Evolutionary conservation across 1,284 basidiomycete genomes (phyloP).

Genomic region (Ganoderma sinense): DNA sequence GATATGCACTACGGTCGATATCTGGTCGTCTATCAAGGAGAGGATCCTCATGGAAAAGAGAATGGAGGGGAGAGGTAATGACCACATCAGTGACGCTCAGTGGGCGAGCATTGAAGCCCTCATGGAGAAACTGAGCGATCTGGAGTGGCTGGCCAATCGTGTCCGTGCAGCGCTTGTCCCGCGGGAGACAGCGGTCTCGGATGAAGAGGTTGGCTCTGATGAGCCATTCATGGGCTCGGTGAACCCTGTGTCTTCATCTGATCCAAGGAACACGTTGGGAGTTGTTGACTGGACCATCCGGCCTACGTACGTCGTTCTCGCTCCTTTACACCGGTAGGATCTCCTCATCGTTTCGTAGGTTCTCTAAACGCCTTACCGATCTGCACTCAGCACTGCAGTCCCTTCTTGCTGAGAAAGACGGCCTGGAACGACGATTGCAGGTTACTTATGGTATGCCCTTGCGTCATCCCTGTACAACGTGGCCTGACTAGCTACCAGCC

Average conservation of each 20-base stretch:
- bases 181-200: conserved; percentile 24
- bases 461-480: conserved; percentile 5
- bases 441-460: conserved; percentile 55
- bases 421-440: conserved; percentile 64
- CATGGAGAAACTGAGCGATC: conserved; percentile 59
- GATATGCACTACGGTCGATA: conserved; percentile 66
- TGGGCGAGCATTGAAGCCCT: conserved; percentile 67
- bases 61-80: conserved; percentile 54
- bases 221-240: neutral
- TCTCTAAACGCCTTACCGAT: conserved; percentile 62
- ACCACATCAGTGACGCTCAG: conserved; percentile 44
- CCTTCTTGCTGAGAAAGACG: conserved; percentile 54
- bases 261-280: conserved; percentile 29
- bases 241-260: conserved; percentile 26
- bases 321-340: conserved; percentile 4
- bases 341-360: conserved; percentile 54
- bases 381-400: conserved; percentile 61
- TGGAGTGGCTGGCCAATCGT: conserved; percentile 62
- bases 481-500: conserved; percentile 47
- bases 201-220: conserved; percentile 28
- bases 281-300: conserved; percentile 65
- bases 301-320: conserved; percentile 62
- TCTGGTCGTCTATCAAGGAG: conserved; percentile 61
- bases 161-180: conserved; percentile 67
- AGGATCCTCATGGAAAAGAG: conserved; percentile 62